Evolutionary conservation across 1,284 basidiomycete species (phyloP).

Genomic region (Cryptococcus deneoformans): DNA sequence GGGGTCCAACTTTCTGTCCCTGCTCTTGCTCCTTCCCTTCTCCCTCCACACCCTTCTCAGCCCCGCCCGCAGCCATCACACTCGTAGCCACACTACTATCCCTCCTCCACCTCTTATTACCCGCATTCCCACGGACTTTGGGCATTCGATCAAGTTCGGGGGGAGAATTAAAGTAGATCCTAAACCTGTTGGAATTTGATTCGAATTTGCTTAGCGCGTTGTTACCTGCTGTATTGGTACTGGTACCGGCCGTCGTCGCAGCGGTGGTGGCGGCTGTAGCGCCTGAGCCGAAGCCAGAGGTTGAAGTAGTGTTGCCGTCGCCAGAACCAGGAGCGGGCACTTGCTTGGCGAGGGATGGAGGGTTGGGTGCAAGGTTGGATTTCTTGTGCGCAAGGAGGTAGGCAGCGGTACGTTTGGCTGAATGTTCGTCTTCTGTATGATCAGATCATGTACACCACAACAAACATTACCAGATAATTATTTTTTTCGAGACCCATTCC

Average conservation of each 20-base stretch:
- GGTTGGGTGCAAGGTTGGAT: slow-evolving; percentile 20
- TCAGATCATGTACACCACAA: background rate
- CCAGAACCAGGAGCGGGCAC: slow-evolving; percentile 1
- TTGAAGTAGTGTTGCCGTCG: too few species aligned
- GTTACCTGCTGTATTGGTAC: background rate
- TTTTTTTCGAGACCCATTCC: too few species aligned
- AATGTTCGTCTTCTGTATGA: slow-evolving; percentile 25
- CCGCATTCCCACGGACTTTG: slow-evolving; percentile 26
- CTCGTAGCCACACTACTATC: slow-evolving; percentile 35
- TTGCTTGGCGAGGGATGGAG: background rate
- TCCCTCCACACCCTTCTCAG: slow-evolving; percentile 39
- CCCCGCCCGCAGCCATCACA: slow-evolving; percentile 34
- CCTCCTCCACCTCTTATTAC: slow-evolving; percentile 2
- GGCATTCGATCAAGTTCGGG: slow-evolving; percentile 47
- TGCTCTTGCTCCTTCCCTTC: slow-evolving; percentile 4
- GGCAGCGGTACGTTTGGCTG: slow-evolving; percentile 36
- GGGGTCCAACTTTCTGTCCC: slow-evolving; percentile 3
- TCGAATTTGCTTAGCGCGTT: slow-evolving; percentile 11
- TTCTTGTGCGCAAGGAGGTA: slow-evolving; percentile 44
- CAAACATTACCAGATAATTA: background rate
- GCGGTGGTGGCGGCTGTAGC: background rate
- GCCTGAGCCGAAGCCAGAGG: too few species aligned
- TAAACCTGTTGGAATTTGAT: slow-evolving; percentile 47
- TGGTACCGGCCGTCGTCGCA: too few species aligned
- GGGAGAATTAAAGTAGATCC: slow-evolving; percentile 52